Conservation (phyloP, 108 stramenopile genomes). For the Pseudonitzschia multistriata region DNA sequence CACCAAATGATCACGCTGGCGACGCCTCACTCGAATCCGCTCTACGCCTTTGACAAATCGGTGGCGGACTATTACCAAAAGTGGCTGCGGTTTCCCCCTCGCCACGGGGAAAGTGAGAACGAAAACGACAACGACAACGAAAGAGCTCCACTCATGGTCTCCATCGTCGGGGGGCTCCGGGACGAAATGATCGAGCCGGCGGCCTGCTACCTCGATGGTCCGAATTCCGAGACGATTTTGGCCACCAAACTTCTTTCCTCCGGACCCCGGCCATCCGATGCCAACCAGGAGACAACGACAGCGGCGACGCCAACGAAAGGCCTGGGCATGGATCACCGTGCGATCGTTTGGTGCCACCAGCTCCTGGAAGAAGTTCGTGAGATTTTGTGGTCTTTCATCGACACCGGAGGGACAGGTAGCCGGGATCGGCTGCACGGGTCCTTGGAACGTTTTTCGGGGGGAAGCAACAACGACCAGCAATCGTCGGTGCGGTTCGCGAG, state of each 20-base stretch:
- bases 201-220: slow-evolving; percentile 37
- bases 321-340: slow-evolving; percentile 80
- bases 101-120: background rate
- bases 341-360: slow-evolving; percentile 83
- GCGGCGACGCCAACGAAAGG: background rate
- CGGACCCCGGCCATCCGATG: too few relatives aligned
- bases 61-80: slow-evolving; percentile 37
- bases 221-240: background rate
- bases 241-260: background rate
- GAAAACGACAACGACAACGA: slow-evolving; percentile 2
- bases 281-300: too few relatives aligned
- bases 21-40: slow-evolving; percentile 54
- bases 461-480: background rate
- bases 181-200: slow-evolving; percentile 81
- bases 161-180: slow-evolving; percentile 71
- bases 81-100: background rate
- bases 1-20: slow-evolving; percentile 62
- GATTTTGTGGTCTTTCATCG: slow-evolving; percentile 41
- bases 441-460: too few relatives aligned
- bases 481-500: background rate
- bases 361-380: slow-evolving; percentile 51
- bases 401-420: too few relatives aligned
- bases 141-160: slow-evolving; percentile 29
- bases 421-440: too few relatives aligned
- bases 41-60: slow-evolving; percentile 63